These are phyloP conservation scores for Colletotrichum sp. DNA, from an alignment of 2,329 filamentous ascomycete species.

Conservation along the genomic window DNA sequence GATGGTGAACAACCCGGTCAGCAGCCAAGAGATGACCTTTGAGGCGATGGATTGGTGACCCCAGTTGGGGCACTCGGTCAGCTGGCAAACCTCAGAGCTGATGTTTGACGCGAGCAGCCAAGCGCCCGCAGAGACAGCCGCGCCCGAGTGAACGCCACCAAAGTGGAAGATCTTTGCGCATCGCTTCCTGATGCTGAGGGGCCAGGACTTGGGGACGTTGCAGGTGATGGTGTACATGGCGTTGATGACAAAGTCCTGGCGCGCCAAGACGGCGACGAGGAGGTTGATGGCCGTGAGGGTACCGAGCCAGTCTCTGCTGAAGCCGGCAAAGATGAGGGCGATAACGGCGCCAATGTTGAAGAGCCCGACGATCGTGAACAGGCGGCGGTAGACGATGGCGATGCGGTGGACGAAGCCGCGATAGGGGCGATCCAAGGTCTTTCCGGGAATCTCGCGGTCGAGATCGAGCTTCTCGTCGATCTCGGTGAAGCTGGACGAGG, in stretches of 20 bases:
- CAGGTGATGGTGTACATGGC: conserved; percentile 53
- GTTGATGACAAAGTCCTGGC: conserved; percentile 61
- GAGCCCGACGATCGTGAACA: conserved; percentile 59
- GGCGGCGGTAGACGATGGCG: conserved; percentile 59
- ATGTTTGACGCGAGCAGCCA: conserved; percentile 53
- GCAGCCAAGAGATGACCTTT: conserved; percentile 62
- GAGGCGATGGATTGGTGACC: conserved; percentile 37
- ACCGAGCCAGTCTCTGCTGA: conserved; percentile 33
- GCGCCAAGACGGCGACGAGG: conserved; percentile 51
- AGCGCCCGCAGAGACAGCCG: conserved; percentile 52
- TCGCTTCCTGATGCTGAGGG: conserved; percentile 51
- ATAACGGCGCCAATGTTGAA: conserved; percentile 54
- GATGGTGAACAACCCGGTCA: conserved; percentile 62
- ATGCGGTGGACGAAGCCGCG: conserved; percentile 47
- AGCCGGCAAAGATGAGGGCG: conserved; percentile 38
- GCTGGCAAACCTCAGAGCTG: conserved; percentile 30
- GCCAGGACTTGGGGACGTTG: conserved; percentile 45
- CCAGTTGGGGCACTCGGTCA: conserved; percentile 35
- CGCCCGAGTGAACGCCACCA: conserved; percentile 56
- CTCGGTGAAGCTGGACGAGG: conserved; percentile 10
- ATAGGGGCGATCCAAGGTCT: conserved; percentile 41
- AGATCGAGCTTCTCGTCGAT: conserved; percentile 13
- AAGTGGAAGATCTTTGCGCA: conserved; percentile 58
- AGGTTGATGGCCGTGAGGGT: conserved; percentile 54
- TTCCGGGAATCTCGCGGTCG: conserved; percentile 39